Evolutionary conservation across 108 stramenopile species (phyloP), one percentile per base, ranked within the genome.

Genomic region (Fistulifera solaris): DNA sequence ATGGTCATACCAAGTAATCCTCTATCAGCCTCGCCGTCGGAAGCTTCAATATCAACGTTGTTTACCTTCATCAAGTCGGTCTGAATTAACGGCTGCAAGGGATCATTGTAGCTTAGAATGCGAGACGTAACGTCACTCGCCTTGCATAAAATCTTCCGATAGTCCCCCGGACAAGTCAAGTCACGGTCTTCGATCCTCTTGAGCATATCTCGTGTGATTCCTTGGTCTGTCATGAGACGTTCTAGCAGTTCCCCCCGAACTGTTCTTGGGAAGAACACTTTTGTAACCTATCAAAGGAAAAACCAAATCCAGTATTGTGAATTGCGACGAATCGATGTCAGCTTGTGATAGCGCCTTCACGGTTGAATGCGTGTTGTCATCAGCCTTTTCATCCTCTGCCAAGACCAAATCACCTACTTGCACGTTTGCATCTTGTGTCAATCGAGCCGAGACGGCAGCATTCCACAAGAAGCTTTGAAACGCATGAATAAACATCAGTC

Each of bases 401-500:
- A 78, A 25, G 14, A 91, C 81, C n/a, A 84, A 54, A 65, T 86
- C 87, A 6, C 92, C 92, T 12, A 58, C 61, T 48, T 63, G 11
- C 4, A 85, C 70, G 49, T 72, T 35, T n/a, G 66, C 73, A 12
- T 62, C 78, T 50, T 66, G 42, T 26, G 51, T 66, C 31, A 35
- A 35, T 2, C 80, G 48, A 50, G 72, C 38, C 5, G 77, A 75
- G 11, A 69, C 75, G 7, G 65, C 71, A 16, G 48, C 28, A 61
- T 89, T 89, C 80, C 79, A 89, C 6, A 84, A 25, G 2, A 63
- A 60, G 54, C 80, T 81, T 31, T 82, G 76, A 21, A 77, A 62
- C 17, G 90, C 84, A 62, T 95, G 94, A 5, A 91, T 45, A 59
- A 82, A 95, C 88, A 95, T 95, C 58, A 81, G 72, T 43, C 84